A percentile compares a stretch with the other conserved stretches of the same genome.
phyloP scores from a whole-genome alignment of 495 filamentous ascomycete species.

The Xylaria scruposa region DNA sequence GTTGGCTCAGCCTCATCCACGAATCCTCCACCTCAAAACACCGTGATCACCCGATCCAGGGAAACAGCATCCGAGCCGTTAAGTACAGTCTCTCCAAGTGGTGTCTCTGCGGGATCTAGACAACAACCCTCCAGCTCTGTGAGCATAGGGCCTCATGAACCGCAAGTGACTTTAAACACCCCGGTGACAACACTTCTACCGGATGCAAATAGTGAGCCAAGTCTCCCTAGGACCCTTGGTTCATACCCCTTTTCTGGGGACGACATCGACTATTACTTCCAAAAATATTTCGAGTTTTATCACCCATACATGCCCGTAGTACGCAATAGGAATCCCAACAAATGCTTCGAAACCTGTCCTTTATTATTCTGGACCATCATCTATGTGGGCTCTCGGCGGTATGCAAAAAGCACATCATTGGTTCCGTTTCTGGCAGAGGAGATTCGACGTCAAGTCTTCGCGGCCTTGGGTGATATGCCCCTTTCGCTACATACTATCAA shows the following conservation, averaged over 20 bases:
- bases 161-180: constrained; percentile 34
- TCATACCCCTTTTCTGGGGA: constrained; percentile 55
- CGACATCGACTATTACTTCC: constrained; percentile 55
- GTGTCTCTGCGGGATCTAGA: constrained; percentile 27
- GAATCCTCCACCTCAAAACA: constrained; percentile 28
- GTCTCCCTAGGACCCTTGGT: constrained; percentile 46
- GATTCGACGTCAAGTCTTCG: constrained; percentile 47
- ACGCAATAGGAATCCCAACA: constrained; percentile 46
- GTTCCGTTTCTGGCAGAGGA: constrained; percentile 49
- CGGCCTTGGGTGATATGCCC: constrained; percentile 43
- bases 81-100: constrained; percentile 36
- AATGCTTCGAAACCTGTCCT: constrained; percentile 45
- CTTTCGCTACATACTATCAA: constrained; percentile 49
- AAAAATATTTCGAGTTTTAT: constrained; percentile 54
- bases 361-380: constrained; percentile 56
- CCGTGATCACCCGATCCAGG: constrained; percentile 26
- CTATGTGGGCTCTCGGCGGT: constrained; percentile 50
- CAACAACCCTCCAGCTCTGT: constrained; percentile 25
- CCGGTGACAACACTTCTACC: constrained; percentile 28
- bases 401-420: constrained; percentile 48
- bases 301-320: constrained; percentile 54
- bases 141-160: constrained; percentile 21
- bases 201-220: constrained; percentile 25
- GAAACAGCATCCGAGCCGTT: constrained; percentile 30
- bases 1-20: constrained; percentile 36